Conservation (phyloP, 495 filamentous ascomycete species). For the Xylaria telfairii region DNA sequence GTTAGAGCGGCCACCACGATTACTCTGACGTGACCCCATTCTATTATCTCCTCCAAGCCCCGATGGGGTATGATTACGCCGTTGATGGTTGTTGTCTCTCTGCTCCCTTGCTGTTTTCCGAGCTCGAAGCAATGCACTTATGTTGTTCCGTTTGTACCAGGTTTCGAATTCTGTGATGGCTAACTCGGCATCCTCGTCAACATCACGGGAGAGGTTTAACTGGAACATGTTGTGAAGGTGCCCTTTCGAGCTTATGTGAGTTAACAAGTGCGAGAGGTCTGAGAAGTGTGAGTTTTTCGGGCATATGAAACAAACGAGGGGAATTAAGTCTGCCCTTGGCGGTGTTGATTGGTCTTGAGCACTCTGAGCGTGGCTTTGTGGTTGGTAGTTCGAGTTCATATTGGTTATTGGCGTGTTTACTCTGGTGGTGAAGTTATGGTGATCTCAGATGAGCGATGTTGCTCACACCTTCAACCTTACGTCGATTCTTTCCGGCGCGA, state of each 20-base stretch:
- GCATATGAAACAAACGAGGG: conserved; percentile 80
- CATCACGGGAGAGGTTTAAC: conserved; percentile 65
- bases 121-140: conserved; percentile 70
- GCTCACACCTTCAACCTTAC: not conserved
- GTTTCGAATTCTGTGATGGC: conserved; percentile 65
- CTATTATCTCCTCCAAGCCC: not conserved
- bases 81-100: conserved; percentile 47
- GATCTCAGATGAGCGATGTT: not conserved
- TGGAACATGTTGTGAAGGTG: conserved; percentile 80
- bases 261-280: conserved; percentile 86
- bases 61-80: conserved; percentile 27
- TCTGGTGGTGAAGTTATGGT: not conserved
- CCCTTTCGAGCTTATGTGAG: conserved; percentile 84
- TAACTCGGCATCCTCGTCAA: conserved; percentile 57
- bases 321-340: conserved; percentile 44
- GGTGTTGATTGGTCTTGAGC: not conserved
- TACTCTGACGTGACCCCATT: conserved; percentile 17
- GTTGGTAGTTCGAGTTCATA: conserved; percentile 15
- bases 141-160: conserved; percentile 72
- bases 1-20: conserved; percentile 27
- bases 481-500: not conserved
- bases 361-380: conserved; percentile 2
- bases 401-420: not conserved
- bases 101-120: conserved; percentile 75
- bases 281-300: conserved; percentile 79